Conservation (phyloP, 257 asterid genomes). For the Capsicum pubescens region DNA sequence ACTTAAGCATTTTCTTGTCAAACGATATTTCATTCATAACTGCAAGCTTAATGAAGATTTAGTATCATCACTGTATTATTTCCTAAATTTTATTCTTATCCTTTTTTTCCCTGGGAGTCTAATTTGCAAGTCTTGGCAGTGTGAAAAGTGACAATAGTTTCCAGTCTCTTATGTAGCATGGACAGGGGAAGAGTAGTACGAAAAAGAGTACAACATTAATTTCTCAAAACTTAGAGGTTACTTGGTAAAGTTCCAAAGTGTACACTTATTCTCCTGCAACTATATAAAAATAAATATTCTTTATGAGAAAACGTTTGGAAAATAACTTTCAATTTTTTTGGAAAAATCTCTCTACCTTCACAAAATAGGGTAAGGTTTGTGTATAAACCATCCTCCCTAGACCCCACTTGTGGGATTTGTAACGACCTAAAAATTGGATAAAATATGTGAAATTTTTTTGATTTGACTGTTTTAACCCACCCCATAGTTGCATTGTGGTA, state of each 20-base stretch:
- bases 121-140: not conserved
- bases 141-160: not conserved
- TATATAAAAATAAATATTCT: not conserved
- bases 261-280: not conserved
- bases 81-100: not conserved
- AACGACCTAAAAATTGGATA: no score
- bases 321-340: no score
- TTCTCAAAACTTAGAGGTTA: not conserved
- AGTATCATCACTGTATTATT: not conserved
- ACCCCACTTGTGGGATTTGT: no score
- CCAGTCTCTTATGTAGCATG: not conserved
- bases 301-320: no score
- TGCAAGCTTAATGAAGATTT: not conserved
- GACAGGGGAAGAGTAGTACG: not conserved
- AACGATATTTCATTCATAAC: not conserved
- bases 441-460: no score
- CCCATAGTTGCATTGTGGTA: no score
- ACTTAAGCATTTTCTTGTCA: not conserved
- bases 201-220: not conserved
- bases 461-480: no score
- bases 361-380: no score
- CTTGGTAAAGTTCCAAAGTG: not conserved
- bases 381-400: no score
- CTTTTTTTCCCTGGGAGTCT: not conserved
- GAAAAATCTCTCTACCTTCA: no score